Conservation (phyloP, 495 filamentous ascomycete genomes). For the Aspergillus sclerotiicarbonarius region DNA sequence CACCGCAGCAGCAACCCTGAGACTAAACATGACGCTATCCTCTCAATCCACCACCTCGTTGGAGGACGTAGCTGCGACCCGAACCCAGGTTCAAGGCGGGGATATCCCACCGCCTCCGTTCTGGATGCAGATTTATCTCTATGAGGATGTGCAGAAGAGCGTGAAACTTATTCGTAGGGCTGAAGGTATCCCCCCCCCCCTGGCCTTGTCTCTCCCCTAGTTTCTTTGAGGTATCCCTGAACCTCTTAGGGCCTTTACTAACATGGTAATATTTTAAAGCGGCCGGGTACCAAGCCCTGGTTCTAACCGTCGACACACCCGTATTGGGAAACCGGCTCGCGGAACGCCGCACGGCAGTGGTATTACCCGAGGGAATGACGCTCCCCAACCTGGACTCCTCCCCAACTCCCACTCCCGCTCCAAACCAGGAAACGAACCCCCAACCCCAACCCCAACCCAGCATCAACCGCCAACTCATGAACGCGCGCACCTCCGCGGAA, state of each 20-base stretch:
- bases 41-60: slow-evolving; percentile 32
- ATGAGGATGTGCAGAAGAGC: background rate
- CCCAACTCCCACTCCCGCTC: background rate
- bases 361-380: background rate
- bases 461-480: background rate
- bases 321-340: slow-evolving; percentile 63
- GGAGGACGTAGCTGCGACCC: slow-evolving; percentile 51
- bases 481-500: background rate
- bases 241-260: too few relatives aligned
- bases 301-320: slow-evolving; percentile 67
- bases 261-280: background rate
- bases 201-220: too few relatives aligned
- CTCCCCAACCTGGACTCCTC: background rate
- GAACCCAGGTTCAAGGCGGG: background rate
- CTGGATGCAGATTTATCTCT: background rate
- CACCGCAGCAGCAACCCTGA: slow-evolving; percentile 53
- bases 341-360: slow-evolving; percentile 51
- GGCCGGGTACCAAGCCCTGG: slow-evolving; percentile 54
- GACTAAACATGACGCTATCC: slow-evolving; percentile 54
- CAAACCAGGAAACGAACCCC: too few relatives aligned
- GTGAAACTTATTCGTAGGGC: background rate
- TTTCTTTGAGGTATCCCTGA: too few relatives aligned
- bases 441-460: background rate
- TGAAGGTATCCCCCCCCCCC: too few relatives aligned
- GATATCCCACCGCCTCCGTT: background rate